These are phyloP conservation scores for Raphanus sativus DNA, from an alignment of 345 rosid genomes.

Conservation along the genomic window DNA sequence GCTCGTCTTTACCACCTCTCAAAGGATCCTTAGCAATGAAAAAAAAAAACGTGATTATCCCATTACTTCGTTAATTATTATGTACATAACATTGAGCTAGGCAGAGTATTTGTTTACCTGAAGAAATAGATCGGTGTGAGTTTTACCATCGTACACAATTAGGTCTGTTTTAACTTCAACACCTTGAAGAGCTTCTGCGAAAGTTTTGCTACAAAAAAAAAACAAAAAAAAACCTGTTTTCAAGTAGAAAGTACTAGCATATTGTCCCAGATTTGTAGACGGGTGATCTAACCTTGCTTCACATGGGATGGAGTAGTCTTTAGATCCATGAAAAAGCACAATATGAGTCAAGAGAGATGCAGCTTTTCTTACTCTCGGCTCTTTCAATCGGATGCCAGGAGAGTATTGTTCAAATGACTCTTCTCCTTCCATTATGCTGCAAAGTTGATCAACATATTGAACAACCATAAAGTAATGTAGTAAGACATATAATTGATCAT, in stretches of 20 bases:
- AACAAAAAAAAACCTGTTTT: background rate
- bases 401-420: constrained; percentile 72
- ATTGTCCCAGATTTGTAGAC: background rate
- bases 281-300: constrained; percentile 74
- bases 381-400: constrained; percentile 68
- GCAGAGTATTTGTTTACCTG: constrained; percentile 51
- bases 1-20: constrained; percentile 86
- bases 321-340: constrained; percentile 84
- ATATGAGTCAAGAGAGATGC: constrained; percentile 67
- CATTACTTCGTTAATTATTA: background rate
- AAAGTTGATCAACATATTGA: background rate
- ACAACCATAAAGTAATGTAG: constrained; percentile 1
- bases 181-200: constrained; percentile 57
- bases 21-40: constrained; percentile 70
- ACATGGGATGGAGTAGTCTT: constrained; percentile 79
- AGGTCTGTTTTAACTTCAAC: constrained; percentile 62
- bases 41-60: background rate
- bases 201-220: constrained; percentile 53
- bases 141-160: constrained; percentile 68
- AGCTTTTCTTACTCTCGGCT: constrained; percentile 53
- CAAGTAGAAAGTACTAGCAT: background rate
- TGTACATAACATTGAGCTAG: background rate
- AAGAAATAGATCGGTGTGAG: constrained; percentile 91
- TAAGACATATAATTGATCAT: background rate
- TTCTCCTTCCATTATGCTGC: constrained; percentile 98